A percentile compares a stretch with the other conserved stretches of the same genome.
phyloP scores from a whole-genome alignment of 2,329 filamentous ascomycete genomes.

The Penicillium oxalicum region DNA sequence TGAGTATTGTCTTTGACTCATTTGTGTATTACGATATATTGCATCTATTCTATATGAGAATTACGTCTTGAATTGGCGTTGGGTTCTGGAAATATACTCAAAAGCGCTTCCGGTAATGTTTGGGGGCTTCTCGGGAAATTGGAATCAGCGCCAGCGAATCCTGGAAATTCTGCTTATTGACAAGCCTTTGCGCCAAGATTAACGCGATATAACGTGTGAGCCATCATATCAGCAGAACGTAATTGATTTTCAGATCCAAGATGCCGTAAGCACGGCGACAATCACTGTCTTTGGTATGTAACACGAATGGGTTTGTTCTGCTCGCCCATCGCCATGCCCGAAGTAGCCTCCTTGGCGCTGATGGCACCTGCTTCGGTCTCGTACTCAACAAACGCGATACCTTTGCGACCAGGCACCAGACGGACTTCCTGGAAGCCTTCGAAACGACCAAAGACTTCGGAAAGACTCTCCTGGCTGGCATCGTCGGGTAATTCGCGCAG shows the following conservation, averaged over 20 bases:
- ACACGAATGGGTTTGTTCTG: constrained; percentile 79
- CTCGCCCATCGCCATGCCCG: constrained; percentile 72
- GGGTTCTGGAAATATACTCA: constrained; percentile 8
- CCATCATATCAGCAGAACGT: too few species aligned
- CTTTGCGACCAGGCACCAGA: constrained; percentile 75
- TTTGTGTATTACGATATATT: too few species aligned
- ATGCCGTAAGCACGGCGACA: constrained; percentile 6
- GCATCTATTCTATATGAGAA: too few species aligned
- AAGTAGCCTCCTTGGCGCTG: constrained; percentile 86
- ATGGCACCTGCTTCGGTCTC: constrained; percentile 85
- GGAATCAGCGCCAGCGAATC: too few species aligned
- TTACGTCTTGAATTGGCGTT: not conserved
- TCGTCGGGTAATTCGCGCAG: constrained; percentile 86
- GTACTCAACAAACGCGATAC: constrained; percentile 96
- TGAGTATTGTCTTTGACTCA: not conserved
- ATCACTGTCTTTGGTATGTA: constrained; percentile 79
- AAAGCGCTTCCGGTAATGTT: too few species aligned
- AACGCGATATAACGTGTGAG: not conserved
- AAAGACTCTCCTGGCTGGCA: constrained; percentile 73
- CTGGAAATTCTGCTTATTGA: too few species aligned
- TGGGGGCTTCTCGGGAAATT: too few species aligned
- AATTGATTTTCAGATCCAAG: too few species aligned
- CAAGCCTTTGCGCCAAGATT: too few species aligned
- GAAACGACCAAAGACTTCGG: constrained; percentile 77
- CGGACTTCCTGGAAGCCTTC: constrained; percentile 92